A percentile compares a stretch with the other conserved stretches of the same genome.
Evolutionary conservation across 2,329 filamentous ascomycete genomes (phyloP).

Genomic region (Endoconidiophora laricicola): DNA sequence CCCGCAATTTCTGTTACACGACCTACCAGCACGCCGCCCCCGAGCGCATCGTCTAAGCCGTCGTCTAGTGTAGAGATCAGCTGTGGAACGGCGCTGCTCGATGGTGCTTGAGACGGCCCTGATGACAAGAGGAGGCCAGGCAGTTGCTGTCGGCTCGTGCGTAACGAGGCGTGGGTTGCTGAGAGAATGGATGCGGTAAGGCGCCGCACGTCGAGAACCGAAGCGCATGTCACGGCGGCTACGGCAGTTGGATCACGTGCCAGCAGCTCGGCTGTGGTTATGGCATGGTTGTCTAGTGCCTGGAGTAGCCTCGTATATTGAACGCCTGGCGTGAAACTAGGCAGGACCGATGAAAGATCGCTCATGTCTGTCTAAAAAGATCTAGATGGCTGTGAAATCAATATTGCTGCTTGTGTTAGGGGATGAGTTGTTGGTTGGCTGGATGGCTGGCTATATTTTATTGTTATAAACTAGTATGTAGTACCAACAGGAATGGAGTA

Average conservation of each 20-base stretch:
- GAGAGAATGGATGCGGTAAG: slow-evolving; percentile 50
- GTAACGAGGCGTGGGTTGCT: slow-evolving; percentile 47
- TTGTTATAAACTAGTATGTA: no score
- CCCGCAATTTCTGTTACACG: slow-evolving; percentile 81
- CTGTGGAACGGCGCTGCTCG: background rate
- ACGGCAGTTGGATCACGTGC: slow-evolving; percentile 69
- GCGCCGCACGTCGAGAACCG: slow-evolving; percentile 62
- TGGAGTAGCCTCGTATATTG: slow-evolving; percentile 57
- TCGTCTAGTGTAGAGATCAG: slow-evolving; percentile 66
- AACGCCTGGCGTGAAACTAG: slow-evolving; percentile 54
- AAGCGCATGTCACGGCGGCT: slow-evolving; percentile 69
- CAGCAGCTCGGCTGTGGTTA: slow-evolving; percentile 73
- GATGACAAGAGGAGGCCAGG: background rate
- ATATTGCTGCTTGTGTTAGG: no score
- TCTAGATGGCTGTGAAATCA: no score
- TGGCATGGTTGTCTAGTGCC: slow-evolving; percentile 57
- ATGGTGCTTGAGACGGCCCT: background rate
- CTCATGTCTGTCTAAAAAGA: slow-evolving; percentile 42
- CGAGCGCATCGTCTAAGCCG: slow-evolving; percentile 49
- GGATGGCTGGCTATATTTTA: background rate
- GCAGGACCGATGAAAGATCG: slow-evolving; percentile 70
- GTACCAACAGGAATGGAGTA: no score
- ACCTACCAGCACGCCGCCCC: slow-evolving; percentile 65
- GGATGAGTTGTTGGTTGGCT: background rate
- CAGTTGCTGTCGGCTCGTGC: slow-evolving; percentile 13